Percentiles rank a stretch among this genome's conserved stretches.
Conservation (phyloP, 345 rosid genomes). For the Kernera saxatilis region DNA sequence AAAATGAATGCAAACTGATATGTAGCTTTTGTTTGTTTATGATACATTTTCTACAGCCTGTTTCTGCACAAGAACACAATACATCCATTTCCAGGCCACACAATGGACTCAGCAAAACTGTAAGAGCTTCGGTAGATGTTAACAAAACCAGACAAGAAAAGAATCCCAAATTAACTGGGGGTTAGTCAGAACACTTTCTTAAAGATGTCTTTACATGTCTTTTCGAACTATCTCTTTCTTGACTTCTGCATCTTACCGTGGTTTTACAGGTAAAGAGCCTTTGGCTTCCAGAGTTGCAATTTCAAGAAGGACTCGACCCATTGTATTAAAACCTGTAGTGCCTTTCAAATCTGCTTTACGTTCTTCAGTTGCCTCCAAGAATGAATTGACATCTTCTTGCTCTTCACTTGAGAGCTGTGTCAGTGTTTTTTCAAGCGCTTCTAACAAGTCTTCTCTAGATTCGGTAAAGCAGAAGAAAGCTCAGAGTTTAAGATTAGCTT, state of each 20-base stretch:
- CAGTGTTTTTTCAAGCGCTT: constrained; percentile 48
- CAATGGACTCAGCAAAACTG: constrained; percentile 35
- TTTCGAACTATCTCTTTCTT: not conserved
- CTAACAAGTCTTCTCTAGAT: constrained; percentile 35
- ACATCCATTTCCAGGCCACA: constrained; percentile 50
- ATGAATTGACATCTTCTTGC: constrained; percentile 50
- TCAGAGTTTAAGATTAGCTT: constrained; percentile 32
- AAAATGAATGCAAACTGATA: not conserved
- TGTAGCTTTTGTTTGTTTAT: not conserved
- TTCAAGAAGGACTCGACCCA: constrained; percentile 32
- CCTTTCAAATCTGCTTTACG: constrained; percentile 39
- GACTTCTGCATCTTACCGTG: constrained; percentile 6
- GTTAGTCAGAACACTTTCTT: constrained; percentile 23
- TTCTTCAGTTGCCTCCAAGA: constrained; percentile 45
- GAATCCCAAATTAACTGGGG: constrained; percentile 34
- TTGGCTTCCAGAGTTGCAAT: constrained; percentile 31
- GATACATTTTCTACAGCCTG: constrained; percentile 34
- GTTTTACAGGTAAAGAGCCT: constrained; percentile 49
- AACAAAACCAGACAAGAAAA: constrained; percentile 50
- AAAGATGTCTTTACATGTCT: not conserved
- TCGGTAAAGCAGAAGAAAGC: constrained; percentile 34
- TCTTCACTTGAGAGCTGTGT: constrained; percentile 62
- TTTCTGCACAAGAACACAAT: constrained; percentile 31
- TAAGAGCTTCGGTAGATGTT: constrained; percentile 49
- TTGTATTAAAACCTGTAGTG: constrained; percentile 40